Percentiles rank a stretch among this genome's conserved stretches.
phyloP scores from a whole-genome alignment of 1,139 yeast species.

The Diutina rugosa region DNA sequence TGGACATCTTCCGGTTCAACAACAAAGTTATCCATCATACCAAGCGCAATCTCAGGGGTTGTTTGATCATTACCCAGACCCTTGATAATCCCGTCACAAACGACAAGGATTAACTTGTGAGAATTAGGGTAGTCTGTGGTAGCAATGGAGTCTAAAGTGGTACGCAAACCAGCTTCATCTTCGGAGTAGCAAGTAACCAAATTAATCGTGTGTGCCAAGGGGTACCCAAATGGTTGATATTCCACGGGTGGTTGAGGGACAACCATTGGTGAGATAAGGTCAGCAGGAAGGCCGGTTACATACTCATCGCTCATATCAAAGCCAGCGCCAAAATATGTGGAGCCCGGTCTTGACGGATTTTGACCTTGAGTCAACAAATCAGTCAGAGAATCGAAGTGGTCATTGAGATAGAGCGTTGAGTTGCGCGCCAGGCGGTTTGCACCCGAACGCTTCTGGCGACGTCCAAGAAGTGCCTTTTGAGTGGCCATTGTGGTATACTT shows the following conservation, averaged over 20 bases:
- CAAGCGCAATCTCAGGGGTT: conserved; percentile 80
- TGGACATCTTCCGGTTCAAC: conserved; percentile 61
- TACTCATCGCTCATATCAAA: conserved; percentile 11
- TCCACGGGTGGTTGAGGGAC: conserved; percentile 83
- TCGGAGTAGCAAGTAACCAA: conserved; percentile 94
- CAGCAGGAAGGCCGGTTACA: conserved; percentile 47
- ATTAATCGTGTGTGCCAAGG: conserved; percentile 72
- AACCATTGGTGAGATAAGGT: conserved; percentile 58
- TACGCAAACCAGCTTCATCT: conserved; percentile 72
- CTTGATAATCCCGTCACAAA: conserved; percentile 89
- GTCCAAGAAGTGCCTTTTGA: conserved; percentile 31
- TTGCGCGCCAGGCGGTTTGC: conserved; percentile 9
- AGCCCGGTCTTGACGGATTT: conserved; percentile 17
- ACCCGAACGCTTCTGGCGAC: conserved; percentile 6
- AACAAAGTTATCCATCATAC: conserved; percentile 79
- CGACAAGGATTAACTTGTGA: conserved; percentile 69
- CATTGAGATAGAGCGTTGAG: conserved; percentile 15
- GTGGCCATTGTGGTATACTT: conserved; percentile 45
- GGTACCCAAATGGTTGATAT: conserved; percentile 80
- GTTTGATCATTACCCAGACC: conserved; percentile 82
- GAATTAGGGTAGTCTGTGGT: conserved; percentile 93
- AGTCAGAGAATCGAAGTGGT: conserved; percentile 19
- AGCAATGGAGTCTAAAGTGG: conserved; percentile 81
- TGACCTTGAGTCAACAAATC: conserved; percentile 14
- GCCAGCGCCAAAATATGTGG: conserved; percentile 29